A percentile compares a stretch with the other conserved stretches of the same genome.
These are phyloP conservation scores for Penicillium sp. DNA, from an alignment of 2,329 filamentous ascomycete species.

Conservation along the genomic window DNA sequence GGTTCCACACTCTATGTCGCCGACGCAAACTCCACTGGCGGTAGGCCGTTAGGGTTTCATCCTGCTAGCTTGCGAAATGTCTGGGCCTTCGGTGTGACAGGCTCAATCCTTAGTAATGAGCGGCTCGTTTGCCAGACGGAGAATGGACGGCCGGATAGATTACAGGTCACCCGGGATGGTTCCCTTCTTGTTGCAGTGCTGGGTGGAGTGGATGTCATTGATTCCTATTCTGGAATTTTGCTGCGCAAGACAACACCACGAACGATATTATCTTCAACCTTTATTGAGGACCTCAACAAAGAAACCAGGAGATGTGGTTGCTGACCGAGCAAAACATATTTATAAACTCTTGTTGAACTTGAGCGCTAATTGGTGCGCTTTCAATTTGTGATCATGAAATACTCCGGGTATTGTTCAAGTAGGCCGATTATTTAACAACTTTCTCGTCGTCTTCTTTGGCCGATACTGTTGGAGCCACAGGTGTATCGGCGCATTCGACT, in stretches of 20 bases:
- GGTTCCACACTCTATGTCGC: conserved; percentile 9
- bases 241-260: conserved; percentile 10
- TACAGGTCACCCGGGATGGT: conserved; percentile 10
- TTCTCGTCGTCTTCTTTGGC: not conserved
- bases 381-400: not conserved
- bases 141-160: conserved; percentile 12
- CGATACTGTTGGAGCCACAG: conserved; percentile 6
- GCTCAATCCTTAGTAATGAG: conserved; percentile 7
- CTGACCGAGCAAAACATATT: conserved; percentile 9
- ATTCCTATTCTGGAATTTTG: conserved; percentile 1
- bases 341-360: conserved; percentile 6
- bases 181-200: conserved; percentile 7
- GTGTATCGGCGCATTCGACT: conserved; percentile 18
- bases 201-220: conserved; percentile 13
- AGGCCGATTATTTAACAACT: not conserved
- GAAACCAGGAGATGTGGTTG: conserved; percentile 7
- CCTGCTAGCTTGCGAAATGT: conserved; percentile 8
- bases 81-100: conserved; percentile 13
- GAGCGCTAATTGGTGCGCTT: not conserved
- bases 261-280: conserved; percentile 14
- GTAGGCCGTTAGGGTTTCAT: conserved; percentile 2
- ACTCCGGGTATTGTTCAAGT: not conserved
- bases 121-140: conserved; percentile 7
- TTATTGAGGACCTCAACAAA: conserved; percentile 3
- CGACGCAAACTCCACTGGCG: conserved; percentile 9